phyloP scores from a whole-genome alignment of 495 filamentous ascomycete genomes.

The Podospora didyma region DNA sequence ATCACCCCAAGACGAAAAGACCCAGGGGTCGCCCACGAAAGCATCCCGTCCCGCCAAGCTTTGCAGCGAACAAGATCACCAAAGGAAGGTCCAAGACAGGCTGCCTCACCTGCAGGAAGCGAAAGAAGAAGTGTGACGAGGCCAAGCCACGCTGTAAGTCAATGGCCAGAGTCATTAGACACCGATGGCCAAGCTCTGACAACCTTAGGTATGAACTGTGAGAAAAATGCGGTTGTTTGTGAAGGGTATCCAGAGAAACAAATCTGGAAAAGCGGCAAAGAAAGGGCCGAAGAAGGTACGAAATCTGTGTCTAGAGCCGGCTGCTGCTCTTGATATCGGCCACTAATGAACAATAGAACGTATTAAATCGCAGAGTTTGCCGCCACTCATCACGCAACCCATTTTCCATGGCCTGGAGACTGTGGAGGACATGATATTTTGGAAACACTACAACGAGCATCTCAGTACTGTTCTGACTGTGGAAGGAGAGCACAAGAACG shows the following conservation, averaged over 20 bases:
- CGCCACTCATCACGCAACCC: constrained; percentile 64
- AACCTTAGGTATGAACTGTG: constrained; percentile 69
- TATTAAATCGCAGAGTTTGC: constrained; percentile 39
- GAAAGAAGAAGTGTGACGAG: constrained; percentile 98
- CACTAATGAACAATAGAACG: constrained; percentile 37
- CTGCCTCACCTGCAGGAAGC: constrained; percentile 83
- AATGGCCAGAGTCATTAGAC: not conserved
- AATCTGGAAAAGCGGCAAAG: constrained; percentile 79
- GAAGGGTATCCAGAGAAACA: constrained; percentile 90
- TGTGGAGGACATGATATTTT: constrained; percentile 74
- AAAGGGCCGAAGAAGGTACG: constrained; percentile 71
- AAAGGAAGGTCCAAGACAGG: constrained; percentile 93
- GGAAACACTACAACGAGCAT: constrained; percentile 81
- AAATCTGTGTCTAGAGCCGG: not conserved
- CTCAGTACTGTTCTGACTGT: constrained; percentile 78
- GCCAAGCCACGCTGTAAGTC: constrained; percentile 78
- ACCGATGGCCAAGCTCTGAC: constrained; percentile 13
- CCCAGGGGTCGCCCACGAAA: constrained; percentile 81
- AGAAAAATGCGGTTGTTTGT: constrained; percentile 90
- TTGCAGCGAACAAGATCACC: constrained; percentile 58
- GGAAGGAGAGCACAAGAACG: constrained; percentile 80
- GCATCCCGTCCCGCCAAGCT: constrained; percentile 59
- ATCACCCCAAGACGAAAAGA: constrained; percentile 44
- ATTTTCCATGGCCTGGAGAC: constrained; percentile 86
- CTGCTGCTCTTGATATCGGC: constrained; percentile 2